phyloP scores from a whole-genome alignment of 1,139 yeast species.

The Pichia terricola region DNA sequence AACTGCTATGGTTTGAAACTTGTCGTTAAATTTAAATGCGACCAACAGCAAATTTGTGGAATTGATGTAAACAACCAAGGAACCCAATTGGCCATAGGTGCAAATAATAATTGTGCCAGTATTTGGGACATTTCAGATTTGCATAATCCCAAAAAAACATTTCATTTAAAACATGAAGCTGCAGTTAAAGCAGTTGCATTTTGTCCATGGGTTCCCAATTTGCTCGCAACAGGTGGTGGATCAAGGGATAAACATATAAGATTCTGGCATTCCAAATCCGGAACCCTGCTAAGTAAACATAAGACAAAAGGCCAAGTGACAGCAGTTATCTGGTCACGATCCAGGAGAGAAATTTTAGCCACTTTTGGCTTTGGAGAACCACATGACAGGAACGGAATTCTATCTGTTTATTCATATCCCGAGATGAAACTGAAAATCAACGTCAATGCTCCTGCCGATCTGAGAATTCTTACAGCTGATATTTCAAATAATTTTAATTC shows the following conservation, averaged over 20 bases:
- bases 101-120: constrained; percentile 62
- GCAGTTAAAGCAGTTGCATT: constrained; percentile 77
- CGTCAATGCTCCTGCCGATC: constrained; percentile 42
- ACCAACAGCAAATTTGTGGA: constrained; percentile 65
- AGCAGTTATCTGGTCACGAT: constrained; percentile 64
- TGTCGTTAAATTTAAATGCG: constrained; percentile 34
- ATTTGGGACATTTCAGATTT: constrained; percentile 50
- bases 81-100: constrained; percentile 56
- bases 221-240: constrained; percentile 79
- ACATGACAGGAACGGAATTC: constrained; percentile 31
- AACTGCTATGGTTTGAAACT: constrained; percentile 14
- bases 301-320: constrained; percentile 70
- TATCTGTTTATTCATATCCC: constrained; percentile 62
- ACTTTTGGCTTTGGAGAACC: constrained; percentile 70
- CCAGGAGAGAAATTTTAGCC: constrained; percentile 55
- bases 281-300: constrained; percentile 49
- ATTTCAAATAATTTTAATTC: constrained; percentile 52
- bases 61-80: constrained; percentile 42
- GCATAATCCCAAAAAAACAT: constrained; percentile 34
- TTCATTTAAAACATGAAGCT: constrained; percentile 52
- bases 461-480: constrained; percentile 58
- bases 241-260: constrained; percentile 60
- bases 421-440: constrained; percentile 39
- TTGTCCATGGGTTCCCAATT: constrained; percentile 68
- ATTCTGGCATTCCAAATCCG: constrained; percentile 79